A percentile compares a stretch with the other conserved stretches of the same genome.
These are phyloP conservation scores for Dictyostelium discoideum DNA, from an alignment of 78 protist species.

Conservation along the genomic window dicty_2.7 NC_007088.5:5151501-5152000, in stretches of 20 bases:
- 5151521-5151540: neutral
- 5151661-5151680: neutral
- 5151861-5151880: too few relatives aligned
- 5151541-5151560: neutral
- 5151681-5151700: neutral
- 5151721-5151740: neutral
- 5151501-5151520: neutral
- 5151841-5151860: too few relatives aligned
- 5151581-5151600: neutral
- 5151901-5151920: neutral
- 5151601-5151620: neutral
- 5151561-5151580: neutral
- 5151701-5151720: neutral
- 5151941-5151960: neutral
- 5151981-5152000: neutral
- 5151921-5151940: neutral
- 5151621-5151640: neutral
- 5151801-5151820: neutral
- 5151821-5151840: neutral
- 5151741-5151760: neutral
- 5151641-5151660: neutral
- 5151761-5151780: neutral
- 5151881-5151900: neutral
- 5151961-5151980: neutral
- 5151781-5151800: neutral